phyloP scores from a whole-genome alignment of 805 yeast species.

The Metschnikowia reukaufii region DNA sequence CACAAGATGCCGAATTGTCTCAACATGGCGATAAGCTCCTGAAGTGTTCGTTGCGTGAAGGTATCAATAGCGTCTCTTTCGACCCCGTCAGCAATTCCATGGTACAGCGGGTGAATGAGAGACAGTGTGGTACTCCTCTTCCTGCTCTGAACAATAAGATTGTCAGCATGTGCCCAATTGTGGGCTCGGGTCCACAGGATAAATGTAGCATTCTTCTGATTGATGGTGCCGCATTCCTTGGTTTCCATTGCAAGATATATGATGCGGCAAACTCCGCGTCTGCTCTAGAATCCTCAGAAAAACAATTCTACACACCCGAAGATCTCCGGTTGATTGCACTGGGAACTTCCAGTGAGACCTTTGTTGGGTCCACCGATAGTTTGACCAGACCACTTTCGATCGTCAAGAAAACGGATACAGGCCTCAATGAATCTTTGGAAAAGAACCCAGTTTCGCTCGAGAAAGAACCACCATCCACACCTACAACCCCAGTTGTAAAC shows the following conservation, averaged over 20 bases:
- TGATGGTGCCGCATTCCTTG: slow-evolving; percentile 55
- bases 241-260: slow-evolving; percentile 49
- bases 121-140: slow-evolving; percentile 63
- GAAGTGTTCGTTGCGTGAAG: slow-evolving; percentile 48
- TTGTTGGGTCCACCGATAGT: slow-evolving; percentile 12
- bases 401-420: neutral
- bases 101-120: slow-evolving; percentile 33
- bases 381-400: slow-evolving; percentile 10
- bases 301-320: slow-evolving; percentile 29
- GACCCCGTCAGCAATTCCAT: slow-evolving; percentile 32
- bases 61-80: slow-evolving; percentile 42
- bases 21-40: slow-evolving; percentile 14
- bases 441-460: neutral
- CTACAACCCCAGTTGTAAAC: too few species aligned
- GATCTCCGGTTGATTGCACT: slow-evolving; percentile 18
- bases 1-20: slow-evolving; percentile 10
- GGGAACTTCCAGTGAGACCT: slow-evolving; percentile 13
- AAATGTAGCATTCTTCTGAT: slow-evolving; percentile 48
- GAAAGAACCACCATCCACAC: neutral
- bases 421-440: slow-evolving; percentile 3
- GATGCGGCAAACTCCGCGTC: slow-evolving; percentile 25
- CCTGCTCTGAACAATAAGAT: slow-evolving; percentile 58
- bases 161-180: slow-evolving; percentile 43
- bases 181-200: slow-evolving; percentile 15
- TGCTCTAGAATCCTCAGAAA: slow-evolving; percentile 15